A percentile compares a stretch with the other conserved stretches of the same genome.
These are phyloP conservation scores for Omphalea diandra DNA, from an alignment of 441 rosid genomes.

Conservation along the genomic window DNA sequence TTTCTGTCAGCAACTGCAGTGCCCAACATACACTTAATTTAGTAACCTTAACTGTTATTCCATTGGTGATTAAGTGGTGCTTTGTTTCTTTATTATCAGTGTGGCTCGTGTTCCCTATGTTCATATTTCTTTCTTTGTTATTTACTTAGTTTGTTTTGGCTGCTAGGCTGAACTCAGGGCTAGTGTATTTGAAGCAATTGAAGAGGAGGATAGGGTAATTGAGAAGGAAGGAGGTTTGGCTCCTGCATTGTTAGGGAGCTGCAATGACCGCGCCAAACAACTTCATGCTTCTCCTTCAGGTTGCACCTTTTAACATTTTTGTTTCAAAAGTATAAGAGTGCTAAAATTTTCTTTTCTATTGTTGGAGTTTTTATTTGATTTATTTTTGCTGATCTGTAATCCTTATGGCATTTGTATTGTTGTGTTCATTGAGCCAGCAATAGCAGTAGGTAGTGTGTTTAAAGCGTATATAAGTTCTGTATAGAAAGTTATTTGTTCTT, in stretches of 20 bases:
- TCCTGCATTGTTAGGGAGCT: slow-evolving; percentile 92
- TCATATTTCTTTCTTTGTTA: slow-evolving; percentile 8
- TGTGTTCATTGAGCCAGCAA: too few relatives aligned
- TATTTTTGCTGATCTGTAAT: too few relatives aligned
- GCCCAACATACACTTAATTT: too few relatives aligned
- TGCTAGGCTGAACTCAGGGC: slow-evolving; percentile 94
- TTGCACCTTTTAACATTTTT: slow-evolving; percentile 20
- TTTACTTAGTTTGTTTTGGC: not conserved
- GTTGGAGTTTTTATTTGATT: not conserved
- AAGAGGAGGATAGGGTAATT: slow-evolving; percentile 83
- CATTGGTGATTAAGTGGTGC: not conserved
- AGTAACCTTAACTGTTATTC: not conserved
- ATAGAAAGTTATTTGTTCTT: too few relatives aligned
- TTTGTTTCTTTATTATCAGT: not conserved
- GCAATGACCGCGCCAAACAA: slow-evolving; percentile 84
- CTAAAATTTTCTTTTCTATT: slow-evolving; percentile 1
- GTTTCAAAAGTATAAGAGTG: not conserved
- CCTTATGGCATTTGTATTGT: not conserved
- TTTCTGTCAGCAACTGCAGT: too few relatives aligned
- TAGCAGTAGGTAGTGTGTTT: too few relatives aligned
- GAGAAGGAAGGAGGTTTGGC: slow-evolving; percentile 78
- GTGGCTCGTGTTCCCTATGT: not conserved
- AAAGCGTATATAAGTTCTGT: too few relatives aligned
- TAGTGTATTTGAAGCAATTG: slow-evolving; percentile 97
- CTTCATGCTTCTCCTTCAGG: slow-evolving; percentile 98